These are phyloP conservation scores for Beauveria sp. DNA, from an alignment of 2,329 filamentous ascomycete genomes.

Conservation along the genomic window DNA sequence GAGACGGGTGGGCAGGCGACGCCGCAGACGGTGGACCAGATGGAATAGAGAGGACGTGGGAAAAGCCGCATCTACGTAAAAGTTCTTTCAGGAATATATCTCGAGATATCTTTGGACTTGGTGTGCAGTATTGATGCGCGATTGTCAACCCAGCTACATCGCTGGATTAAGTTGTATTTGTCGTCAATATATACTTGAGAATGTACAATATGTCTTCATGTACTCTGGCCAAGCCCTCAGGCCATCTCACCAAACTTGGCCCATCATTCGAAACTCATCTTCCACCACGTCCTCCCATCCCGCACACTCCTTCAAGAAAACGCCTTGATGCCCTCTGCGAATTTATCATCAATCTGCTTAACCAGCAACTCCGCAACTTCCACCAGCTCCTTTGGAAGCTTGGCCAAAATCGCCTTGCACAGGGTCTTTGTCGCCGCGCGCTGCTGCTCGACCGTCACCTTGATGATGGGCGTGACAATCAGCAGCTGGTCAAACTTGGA, in stretches of 20 bases:
- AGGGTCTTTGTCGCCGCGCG: constrained; percentile 31
- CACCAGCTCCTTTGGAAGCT: constrained; percentile 29
- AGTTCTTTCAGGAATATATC: no score
- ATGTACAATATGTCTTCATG: neutral
- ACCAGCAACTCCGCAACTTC: constrained; percentile 27
- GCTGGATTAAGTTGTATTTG: neutral
- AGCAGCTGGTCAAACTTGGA: constrained; percentile 34
- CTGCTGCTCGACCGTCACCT: constrained; percentile 33
- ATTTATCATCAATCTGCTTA: constrained; percentile 29
- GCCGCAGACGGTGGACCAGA: constrained; percentile 24
- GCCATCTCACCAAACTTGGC: neutral
- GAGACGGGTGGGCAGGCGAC: constrained; percentile 16
- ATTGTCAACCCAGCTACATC: no score
- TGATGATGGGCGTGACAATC: constrained; percentile 33
- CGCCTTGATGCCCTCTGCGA: constrained; percentile 28
- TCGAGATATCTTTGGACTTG: no score
- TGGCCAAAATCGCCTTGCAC: constrained; percentile 28
- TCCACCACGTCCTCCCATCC: neutral
- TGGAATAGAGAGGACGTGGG: constrained; percentile 18
- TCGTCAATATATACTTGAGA: constrained; percentile 3
- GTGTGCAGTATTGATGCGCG: no score
- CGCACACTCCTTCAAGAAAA: constrained; percentile 14
- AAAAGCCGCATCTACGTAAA: neutral
- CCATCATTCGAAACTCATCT: neutral
- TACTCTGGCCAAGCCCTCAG: neutral